Evolutionary conservation across 2,329 filamentous ascomycete genomes (phyloP), one percentile per base, ranked within the genome.

Genomic region (Fusarium keratoplasticum): DNA sequence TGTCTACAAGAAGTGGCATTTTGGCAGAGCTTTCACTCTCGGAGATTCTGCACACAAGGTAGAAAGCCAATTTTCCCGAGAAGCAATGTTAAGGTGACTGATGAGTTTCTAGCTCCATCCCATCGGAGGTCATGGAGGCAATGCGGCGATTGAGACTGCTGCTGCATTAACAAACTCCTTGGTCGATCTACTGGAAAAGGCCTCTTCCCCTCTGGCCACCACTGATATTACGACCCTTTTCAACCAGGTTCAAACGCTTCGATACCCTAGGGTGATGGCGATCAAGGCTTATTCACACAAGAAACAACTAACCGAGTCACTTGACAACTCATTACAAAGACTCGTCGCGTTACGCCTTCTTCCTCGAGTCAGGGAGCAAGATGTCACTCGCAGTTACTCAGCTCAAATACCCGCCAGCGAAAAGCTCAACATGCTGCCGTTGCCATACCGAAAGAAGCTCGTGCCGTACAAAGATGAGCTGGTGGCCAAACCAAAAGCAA

Each of bases 21-120:
- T 80, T 47, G 78, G 80, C 13, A 76, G 85, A 11, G 80, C 84
- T 4, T 77, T 86, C 2, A 76, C 80, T 1, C 79, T 86, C 7
- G 84, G 84, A 0, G 85, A 86, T 70, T 78, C 84, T 1, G 82
- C 80, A 8, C 84, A 86, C 69, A 86, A 86, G 79, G 82, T 74
- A 63, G 1, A 9, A 13, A 13, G 13, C 6, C 14, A 18, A 36
- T 14, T 1, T 31, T 10, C 11, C 7, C 9, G 10, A 14, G 27
- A 33, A 33, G 11, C 13, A 54, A 11, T 20, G 10, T 25, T 11
- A 7, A 29, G 14, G 7, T 31, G 18, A 38, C 20, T 63, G 29
- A 54, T 18, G 2, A 10, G 13, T 10, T 6, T 8, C 11, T 16
- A 71, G 69, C 22, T 67, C 9, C 55, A 69, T 20, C 69, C 69